Evolutionary conservation across 768 basidiomycete species (phyloP), one percentile per base, ranked within the genome.

Genomic region (Termitomyces sp.): DNA sequence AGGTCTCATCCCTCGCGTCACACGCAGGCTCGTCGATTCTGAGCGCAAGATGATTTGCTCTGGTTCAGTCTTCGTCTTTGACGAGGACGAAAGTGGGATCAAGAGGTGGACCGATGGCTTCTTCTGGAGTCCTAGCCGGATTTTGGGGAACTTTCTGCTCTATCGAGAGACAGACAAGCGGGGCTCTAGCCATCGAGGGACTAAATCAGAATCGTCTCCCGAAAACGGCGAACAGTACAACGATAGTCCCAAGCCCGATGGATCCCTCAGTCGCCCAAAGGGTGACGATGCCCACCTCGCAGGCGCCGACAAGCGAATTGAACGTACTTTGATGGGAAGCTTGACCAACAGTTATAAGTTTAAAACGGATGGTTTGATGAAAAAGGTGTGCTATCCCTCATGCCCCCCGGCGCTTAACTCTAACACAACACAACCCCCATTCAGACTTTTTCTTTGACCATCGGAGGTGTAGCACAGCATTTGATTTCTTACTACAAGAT

Each of bases 61-160:
- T 7, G 96, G 96, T 59, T 91, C 91, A 7, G 94, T 98, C 12
- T 98, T 98, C 68, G 96, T 97, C 65, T 98, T 97, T 70, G 94
- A 98, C 74, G 96, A 97, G 78, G 90, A 94, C 68, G 94, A 96
- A 76, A 94, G 92, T 69, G 94, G 95, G 32, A 98, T 98, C 78
- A 96, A 96, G 78, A 84, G 96, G 48, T 97, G 95, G 92, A 98
- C 96, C 1, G 96, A 98, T 75, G 94, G 95, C n/a, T 89, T 92
- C 71, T 90, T 91, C 71, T 97, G 96, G 96, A 92, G 90, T 66
- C 96, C 96, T 0, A 91, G 89, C 65, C 81, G 96, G 60, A 97
- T 97, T 32, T 78, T 97, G 61, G 93, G 93, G 68, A 98, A 98
- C 74, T 98, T 97, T 71, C 79, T 98, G 68, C 87, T 96, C 63